A percentile compares a stretch with the other conserved stretches of the same genome.
These are phyloP conservation scores for Hevea brasiliensis DNA, from an alignment of 345 rosid genomes.

Conservation along the genomic window DNA sequence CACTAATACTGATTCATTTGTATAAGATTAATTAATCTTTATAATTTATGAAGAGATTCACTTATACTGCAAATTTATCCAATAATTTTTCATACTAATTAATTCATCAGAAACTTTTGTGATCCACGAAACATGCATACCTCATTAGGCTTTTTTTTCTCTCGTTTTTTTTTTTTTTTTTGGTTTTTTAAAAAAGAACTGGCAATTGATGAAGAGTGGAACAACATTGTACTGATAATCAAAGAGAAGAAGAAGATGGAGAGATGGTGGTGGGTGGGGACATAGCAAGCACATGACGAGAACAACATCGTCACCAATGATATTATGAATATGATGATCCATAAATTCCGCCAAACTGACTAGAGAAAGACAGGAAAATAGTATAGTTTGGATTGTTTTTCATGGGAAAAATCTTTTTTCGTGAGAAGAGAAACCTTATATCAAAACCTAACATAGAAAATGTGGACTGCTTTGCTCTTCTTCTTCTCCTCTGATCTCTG, in stretches of 20 bases:
- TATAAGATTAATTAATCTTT: no score
- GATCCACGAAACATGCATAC: background rate
- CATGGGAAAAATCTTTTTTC: slow-evolving; percentile 46
- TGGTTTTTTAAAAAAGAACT: no score
- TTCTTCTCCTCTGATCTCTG: background rate
- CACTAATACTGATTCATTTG: no score
- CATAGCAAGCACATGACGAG: slow-evolving; percentile 12
- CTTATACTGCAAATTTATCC: no score
- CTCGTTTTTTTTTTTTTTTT: background rate
- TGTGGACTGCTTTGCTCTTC: background rate
- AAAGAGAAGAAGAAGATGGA: background rate
- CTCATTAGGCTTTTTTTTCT: background rate
- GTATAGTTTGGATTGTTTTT: slow-evolving; percentile 2
- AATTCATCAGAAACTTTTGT: background rate
- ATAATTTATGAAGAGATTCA: no score
- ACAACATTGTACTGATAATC: slow-evolving; percentile 11
- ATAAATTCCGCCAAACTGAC: slow-evolving; percentile 16
- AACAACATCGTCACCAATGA: slow-evolving; percentile 24
- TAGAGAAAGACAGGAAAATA: background rate
- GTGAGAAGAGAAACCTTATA: slow-evolving; percentile 56
- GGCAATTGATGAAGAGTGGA: background rate
- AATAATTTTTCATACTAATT: no score
- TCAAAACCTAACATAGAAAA: slow-evolving; percentile 36
- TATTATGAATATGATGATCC: slow-evolving; percentile 2
- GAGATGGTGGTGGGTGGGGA: slow-evolving; percentile 13